phyloP scores from a whole-genome alignment of 345 rosid species.

The Odontarrhena argentea region DNA sequence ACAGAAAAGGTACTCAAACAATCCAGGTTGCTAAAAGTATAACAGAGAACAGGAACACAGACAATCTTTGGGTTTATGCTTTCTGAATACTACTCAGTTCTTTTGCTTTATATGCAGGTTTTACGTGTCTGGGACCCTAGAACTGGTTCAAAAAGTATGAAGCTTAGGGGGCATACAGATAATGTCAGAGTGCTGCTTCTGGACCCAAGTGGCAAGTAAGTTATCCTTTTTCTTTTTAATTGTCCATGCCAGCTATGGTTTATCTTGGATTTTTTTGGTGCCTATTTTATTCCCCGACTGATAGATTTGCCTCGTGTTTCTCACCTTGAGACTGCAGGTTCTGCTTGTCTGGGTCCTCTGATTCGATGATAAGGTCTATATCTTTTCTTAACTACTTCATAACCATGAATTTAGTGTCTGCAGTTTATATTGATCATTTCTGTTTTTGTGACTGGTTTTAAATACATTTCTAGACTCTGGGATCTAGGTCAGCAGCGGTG shows the following conservation, averaged over 20 bases:
- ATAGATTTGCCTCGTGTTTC: slow-evolving; percentile 15
- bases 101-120: slow-evolving; percentile 55
- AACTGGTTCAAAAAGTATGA: slow-evolving; percentile 93
- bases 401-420: slow-evolving; percentile 14
- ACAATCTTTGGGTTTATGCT: slow-evolving; percentile 7
- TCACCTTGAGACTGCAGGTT: slow-evolving; percentile 57
- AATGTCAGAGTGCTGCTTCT: slow-evolving; percentile 89
- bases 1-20: slow-evolving; percentile 82
- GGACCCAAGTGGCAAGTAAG: slow-evolving; percentile 92
- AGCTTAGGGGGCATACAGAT: slow-evolving; percentile 95
- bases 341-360: slow-evolving; percentile 99
- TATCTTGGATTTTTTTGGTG: slow-evolving; percentile 1
- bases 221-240: slow-evolving; percentile 12
- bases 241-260: slow-evolving; percentile 5
- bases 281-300: slow-evolving; percentile 26
- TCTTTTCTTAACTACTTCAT: slow-evolving; percentile 19
- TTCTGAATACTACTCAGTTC: slow-evolving; percentile 17
- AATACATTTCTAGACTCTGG: slow-evolving; percentile 70
- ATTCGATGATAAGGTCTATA: slow-evolving; percentile 94
- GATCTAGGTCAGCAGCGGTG: slow-evolving; percentile 99
- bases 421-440: slow-evolving; percentile 21
- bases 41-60: slow-evolving; percentile 9
- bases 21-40: slow-evolving; percentile 14
- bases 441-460: slow-evolving; percentile 36
- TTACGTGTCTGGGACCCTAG: slow-evolving; percentile 99